Base-by-base conservation (phyloP, 805 yeast species). In the Ogataea philodendri region DNA sequence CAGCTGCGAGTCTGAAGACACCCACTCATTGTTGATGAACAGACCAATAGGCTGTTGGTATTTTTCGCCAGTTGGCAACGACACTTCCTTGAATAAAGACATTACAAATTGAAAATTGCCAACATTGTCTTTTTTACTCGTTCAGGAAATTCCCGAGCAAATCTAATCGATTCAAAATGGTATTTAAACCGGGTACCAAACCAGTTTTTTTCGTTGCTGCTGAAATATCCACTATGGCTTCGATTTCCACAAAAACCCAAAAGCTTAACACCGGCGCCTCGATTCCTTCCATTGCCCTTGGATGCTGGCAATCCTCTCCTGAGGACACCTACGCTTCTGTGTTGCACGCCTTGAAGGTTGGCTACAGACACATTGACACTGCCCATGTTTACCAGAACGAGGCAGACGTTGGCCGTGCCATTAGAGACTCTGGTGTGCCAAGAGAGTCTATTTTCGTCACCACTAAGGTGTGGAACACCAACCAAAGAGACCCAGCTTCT, bases 311-410 rank as follows among this genome's bases (percentile, higher is more conserved):
- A 55, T 74, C 82, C 21, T 56, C 73, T 15, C 70, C 67, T 11
- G 68, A 70, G 24, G 71, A 69, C 26, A 84, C 76, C 22, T 62
- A 65, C 52, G 61, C 65, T 16, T 69, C 87, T 34, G 84, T 78
- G 32, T 56, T 65, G 34, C 57, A 66, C 22, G 89, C 89, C 9
- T 54, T 78, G 39, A 60, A 78, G 46, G 66, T 69, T 28, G 88
- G 87, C 21, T 80, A 81, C 63, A 69, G 78, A 49, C 90, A 83
- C 59, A 77, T 84, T 45, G 90, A 83, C 57, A 73, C 84, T 20
- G 89, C 90, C 19, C 76, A 76, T 28, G 68, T 69, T 32, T 82
- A 81, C 61, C 62, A 65, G 13, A 81, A 81, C 53, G 88, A 82
- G 57, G 74, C 53, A 34, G 73, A 70, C 34, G 81, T 82, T 32